Evolutionary conservation across 1,284 basidiomycete species (phyloP), one percentile per base, ranked within the genome.

Genomic region (Fistulina hepatica): DNA sequence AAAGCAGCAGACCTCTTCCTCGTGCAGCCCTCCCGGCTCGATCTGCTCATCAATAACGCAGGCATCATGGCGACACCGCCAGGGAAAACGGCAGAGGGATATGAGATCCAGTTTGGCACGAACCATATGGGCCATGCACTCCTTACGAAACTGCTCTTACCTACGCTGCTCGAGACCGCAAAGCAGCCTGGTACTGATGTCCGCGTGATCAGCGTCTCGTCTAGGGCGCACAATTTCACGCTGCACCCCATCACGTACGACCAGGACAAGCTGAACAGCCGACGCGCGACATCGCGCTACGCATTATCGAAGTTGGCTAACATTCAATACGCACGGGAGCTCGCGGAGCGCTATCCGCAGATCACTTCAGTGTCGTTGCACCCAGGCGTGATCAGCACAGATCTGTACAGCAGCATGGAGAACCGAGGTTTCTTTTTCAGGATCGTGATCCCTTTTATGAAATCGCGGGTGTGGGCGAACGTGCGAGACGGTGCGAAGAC

Each of bases 11-110:
- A 42, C n/a, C n/a, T n/a, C n/a, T n/a, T n/a, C n/a, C n/a, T n/a
- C n/a, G n/a, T n/a, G n/a, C n/a, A n/a, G n/a, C n/a, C n/a, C n/a
- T n/a, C n/a, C n/a, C n/a, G n/a, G 34, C 54, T 76, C 8, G 61
- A 75, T 45, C 55, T 71, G 10, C 55, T 76, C 7, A 69, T 67
- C 46, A 71, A 73, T 49, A 72, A 72, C 39, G 70, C 75, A 2
- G 79, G 77, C 4, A 63, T 82, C n/a, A 76, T 79, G 43, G 47
- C 47, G 1, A 54, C 62, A 5, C 68, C 71, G 0, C 31, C 59
- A 1, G 61, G 67, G 1, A 47, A 55, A 43, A 80, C 77, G 0
- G 56, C 57, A 3, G 68, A 81, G 39, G 71, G 71, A 4, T 76
- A 73, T 49, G 58, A 58, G 36, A 53, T 71, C 2, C 69, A 73